Evolutionary conservation across 129 eudicot species (phyloP), one percentile per base, ranked within the genome.

Genomic region (Chrysanthemum lavandulifolium): DNA sequence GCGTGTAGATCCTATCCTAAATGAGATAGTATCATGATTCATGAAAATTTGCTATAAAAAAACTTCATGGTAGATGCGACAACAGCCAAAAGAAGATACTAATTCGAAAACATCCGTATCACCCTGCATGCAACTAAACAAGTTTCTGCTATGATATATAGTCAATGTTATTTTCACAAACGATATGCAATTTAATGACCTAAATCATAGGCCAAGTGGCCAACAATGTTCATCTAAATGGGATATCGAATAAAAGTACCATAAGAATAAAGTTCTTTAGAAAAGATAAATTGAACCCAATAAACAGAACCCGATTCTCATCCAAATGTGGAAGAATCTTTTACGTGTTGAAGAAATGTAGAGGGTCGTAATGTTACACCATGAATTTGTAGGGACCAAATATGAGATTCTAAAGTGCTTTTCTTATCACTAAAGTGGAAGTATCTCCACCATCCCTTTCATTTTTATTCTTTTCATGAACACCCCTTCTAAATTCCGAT

Each of bases 401-500:
- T 56, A 15, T 76, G 68, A 67, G 68, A 76, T 67, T 67, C 80
- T 75, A 75, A 75, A 75, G 73, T 23, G 60, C 63, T 63, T 75
- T 66, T 0, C 67, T 43, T 65, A 65, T 48, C 51, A 10, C 58
- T 36, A 75, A 58, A 65, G 51, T 55, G 23, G 69, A 54, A 75
- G 73, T 51, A 75, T 75, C 58, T 75, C 79, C 50, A 75, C 57
- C 79, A 66, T 57, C 67, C 73, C 73, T 66, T 66, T 66, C 66
- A 56, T 66, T 66, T 65, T 65, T 3, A 43, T 57, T n/a, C 13
- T 65, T 33, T 14, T 62, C 33, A 47, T 54, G 29, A 40, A 27
- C 13, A 10, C 51, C 60, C 77, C 61, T 53, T 14, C 53, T 13
- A 18, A 18, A 40, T 58, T 9, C 12, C 29, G 25, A 27, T 9